phyloP scores from a whole-genome alignment of 371 early-diverging fungal species.

The Mortierella sp. region DNA sequence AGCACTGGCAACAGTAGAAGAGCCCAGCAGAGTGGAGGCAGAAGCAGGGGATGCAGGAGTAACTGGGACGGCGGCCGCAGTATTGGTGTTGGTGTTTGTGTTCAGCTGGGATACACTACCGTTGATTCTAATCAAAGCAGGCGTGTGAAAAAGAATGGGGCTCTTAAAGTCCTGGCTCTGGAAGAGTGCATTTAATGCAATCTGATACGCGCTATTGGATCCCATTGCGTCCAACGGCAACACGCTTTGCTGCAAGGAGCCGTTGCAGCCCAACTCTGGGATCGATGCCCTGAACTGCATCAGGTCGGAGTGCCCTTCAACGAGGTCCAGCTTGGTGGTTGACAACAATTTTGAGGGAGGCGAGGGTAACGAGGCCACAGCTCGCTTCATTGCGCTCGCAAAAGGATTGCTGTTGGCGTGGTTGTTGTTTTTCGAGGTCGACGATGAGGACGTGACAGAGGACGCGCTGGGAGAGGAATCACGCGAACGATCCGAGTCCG shows the following conservation, averaged over 20 bases:
- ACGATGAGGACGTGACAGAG: slow-evolving; percentile 27
- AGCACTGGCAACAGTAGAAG: slow-evolving; percentile 19
- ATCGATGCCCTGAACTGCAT: slow-evolving; percentile 34
- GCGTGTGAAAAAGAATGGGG: slow-evolving; percentile 20
- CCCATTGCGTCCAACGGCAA: slow-evolving; percentile 4
- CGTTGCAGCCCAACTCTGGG: slow-evolving; percentile 22
- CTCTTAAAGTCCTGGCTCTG: slow-evolving; percentile 19
- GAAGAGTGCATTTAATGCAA: slow-evolving; percentile 33
- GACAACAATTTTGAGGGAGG: slow-evolving; percentile 19
- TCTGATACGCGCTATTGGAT: slow-evolving; percentile 44
- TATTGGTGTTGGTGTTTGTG: slow-evolving; percentile 12
- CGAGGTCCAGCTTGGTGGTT: slow-evolving; percentile 39
- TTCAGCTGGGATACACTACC: not conserved
- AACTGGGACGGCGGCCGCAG: not conserved
- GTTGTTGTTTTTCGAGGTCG: not conserved
- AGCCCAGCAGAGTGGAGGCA: slow-evolving; percentile 15
- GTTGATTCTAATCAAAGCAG: slow-evolving; percentile 17
- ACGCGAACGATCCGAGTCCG: slow-evolving; percentile 19
- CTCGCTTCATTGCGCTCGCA: slow-evolving; percentile 18
- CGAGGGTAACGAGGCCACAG: slow-evolving; percentile 33
- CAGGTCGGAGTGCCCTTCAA: slow-evolving; percentile 45
- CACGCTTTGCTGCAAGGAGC: slow-evolving; percentile 5
- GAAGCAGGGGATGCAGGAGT: not conserved
- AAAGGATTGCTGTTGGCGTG: slow-evolving; percentile 4
- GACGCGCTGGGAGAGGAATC: slow-evolving; percentile 28